Evolutionary conservation across 2,329 filamentous ascomycete genomes (phyloP).

Genomic region (Clarireedia hainanense): DNA sequence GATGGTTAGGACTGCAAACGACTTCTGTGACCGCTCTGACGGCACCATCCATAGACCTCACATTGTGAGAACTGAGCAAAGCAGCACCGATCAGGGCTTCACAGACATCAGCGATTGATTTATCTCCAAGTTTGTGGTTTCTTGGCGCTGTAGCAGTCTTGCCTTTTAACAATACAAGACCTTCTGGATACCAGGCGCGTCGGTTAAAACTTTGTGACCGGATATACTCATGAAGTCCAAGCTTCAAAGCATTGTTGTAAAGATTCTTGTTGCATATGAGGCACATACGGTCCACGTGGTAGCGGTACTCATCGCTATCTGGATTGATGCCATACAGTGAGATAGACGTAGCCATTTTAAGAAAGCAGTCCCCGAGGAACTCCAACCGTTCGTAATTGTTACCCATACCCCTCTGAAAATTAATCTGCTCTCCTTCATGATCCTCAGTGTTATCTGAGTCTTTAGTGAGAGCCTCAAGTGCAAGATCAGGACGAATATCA

Average conservation of each 20-base stretch:
- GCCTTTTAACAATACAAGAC: constrained; percentile 64
- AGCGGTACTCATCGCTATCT: constrained; percentile 73
- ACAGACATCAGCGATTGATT: constrained; percentile 88
- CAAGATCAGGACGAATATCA: constrained; percentile 56
- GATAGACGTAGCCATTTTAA: constrained; percentile 94
- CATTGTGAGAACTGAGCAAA: constrained; percentile 41
- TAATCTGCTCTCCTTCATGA: constrained; percentile 56
- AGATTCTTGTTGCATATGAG: constrained; percentile 89
- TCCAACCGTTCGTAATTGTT: constrained; percentile 93
- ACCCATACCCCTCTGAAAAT: constrained; percentile 79
- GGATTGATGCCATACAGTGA: constrained; percentile 72
- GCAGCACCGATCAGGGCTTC: constrained; percentile 91
- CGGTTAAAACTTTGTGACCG: constrained; percentile 77
- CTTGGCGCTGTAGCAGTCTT: constrained; percentile 51
- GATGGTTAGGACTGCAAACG: constrained; percentile 62
- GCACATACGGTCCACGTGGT: constrained; percentile 84
- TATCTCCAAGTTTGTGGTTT: constrained; percentile 69
- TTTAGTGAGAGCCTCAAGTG: constrained; percentile 87
- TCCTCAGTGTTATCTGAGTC: constrained; percentile 81
- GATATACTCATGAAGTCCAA: constrained; percentile 65
- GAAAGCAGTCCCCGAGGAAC: constrained; percentile 85
- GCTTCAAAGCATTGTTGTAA: constrained; percentile 64
- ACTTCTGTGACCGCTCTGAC: constrained; percentile 59
- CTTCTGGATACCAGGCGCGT: constrained; percentile 76
- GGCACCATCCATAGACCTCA: constrained; percentile 45